Evolutionary conservation across 2,329 filamentous ascomycete species (phyloP), one percentile per base, ranked within the genome.

Genomic region (Monilinia aucupariae): DNA sequence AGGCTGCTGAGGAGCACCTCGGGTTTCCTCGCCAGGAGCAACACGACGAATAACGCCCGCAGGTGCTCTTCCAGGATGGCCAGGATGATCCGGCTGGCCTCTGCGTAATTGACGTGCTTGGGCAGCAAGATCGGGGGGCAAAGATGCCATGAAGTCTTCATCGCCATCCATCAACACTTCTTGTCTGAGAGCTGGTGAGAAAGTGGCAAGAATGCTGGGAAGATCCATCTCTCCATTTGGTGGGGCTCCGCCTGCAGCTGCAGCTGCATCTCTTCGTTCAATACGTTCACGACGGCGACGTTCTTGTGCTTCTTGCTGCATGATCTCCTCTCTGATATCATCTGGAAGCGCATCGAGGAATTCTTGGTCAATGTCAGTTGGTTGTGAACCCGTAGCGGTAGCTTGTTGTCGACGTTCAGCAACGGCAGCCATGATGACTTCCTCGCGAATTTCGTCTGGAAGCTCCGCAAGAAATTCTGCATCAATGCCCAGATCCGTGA

Each of bases 381-480:
- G 86, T 70, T 92, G 87, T 64, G 92, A 90, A 22, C 85, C 84
- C 32, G 84, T 82, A 62, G 82, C 85, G 77, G 79, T 83, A 49
- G 91, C 90, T 74, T 94, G 86, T 9, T 89, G 89, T 66, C 93
- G 86, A 68, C 93, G 85, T 68, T 91, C 87, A 59, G 90, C 91
- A 67, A 96, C 84, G 64, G 96, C 92, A 66, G 92, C 87, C 74
- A 96, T 91, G 68, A 99, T 90, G 55, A 99, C 94, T 74, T 99
- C 94, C 75, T 97, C 93, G 52, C 94, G 85, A 73, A 97, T 87
- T 65, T 99, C 96, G 70, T 99, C 94, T 0, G 94, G 94, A n/a
- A 99, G 79, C n/a, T 93, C 96, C 64, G 94, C 91, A 8, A 99
- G 84, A 75, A 97, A 99, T 63, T 96, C 92, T 20, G 89, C 85